Base-by-base conservation (phyloP, 2,329 filamentous ascomycete genomes). In the Calonectria hongkongensis region DNA sequence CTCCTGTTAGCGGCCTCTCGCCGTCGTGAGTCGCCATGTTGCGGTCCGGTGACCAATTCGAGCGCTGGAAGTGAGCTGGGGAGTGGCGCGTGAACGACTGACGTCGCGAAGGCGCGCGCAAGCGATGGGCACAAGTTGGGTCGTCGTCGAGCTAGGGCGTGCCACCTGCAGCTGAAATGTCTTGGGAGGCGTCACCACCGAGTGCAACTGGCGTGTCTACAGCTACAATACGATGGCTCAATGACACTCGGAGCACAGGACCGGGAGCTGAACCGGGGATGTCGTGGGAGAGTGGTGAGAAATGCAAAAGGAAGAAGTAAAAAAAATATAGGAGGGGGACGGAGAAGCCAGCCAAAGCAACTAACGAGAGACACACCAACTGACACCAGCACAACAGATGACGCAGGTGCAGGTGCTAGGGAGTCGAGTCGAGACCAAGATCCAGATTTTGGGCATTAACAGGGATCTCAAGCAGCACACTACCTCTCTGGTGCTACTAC, bases 1-100 rank as follows among this genome's bases (percentile, higher is more conserved):
- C 82, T 51, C 83, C 81, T 51, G 75, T 77, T 69, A 68, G 39
- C 18, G 76, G 77, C 41, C 77, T 77, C 48, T 77, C 74, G 65
- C 65, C 74, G n/a, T 66, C 43, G 50, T 74, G 68, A 16, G 73
- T 68, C 51, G 79, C 50, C 80, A 82, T 82, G n/a, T 68, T 73
- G 48, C 36, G 27, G 58, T 28, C 25, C 25, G 62, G 28, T 28
- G 36, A 54, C 58, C 62, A 69, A 68, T 68, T 68, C 56, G 56
- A 27, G 56, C 28, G 30, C 68, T 58, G 36, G 30, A 62, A 25
- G 36, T 16, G 33, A 28, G 54, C 36, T 39, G 39, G 48, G 36
- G 16, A 16, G 36, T 13, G n/a, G 27, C 16, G 48, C 41, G 16
- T 51, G 45, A 43, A 33, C 62, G 16, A 18, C 30, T 39, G 62